Base-by-base conservation (phyloP, 2,329 filamentous ascomycete species). In the Intubia oerlemansii region DNA sequence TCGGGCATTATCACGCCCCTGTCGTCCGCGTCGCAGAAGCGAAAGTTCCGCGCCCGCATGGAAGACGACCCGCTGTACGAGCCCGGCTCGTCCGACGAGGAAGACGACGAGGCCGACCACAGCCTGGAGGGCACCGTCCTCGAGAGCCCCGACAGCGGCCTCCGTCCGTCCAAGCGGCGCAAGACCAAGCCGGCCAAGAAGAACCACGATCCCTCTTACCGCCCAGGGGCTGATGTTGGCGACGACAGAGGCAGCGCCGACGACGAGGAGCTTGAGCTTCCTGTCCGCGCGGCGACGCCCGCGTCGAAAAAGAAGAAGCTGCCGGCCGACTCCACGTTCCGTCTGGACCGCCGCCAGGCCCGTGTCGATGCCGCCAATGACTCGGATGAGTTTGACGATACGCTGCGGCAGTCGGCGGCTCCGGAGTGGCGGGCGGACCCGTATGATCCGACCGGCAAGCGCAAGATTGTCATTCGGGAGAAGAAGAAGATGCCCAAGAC, bases 391-490 rank as follows among this genome's bases (percentile, higher is more conserved):
- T 19, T 19, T 19, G 25, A 27, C 25, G 25, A 27, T 6, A 17
- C 19, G 25, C n/a, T 27, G 25, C 25, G 25, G 4, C 25, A 17
- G 10, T 27, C 27, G 13, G 27, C 27, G 9, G 27, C 19, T 6
- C 27, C 27, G 7, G 27, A 28, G 27, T 28, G 19, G 19, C 18
- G 22, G 11, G 12, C 10, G 19, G 27, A 23, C 27, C 27, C 27
- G 19, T 22, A 18, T 3, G 27, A 28, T 11, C 27, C 27, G 27
- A 20, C 27, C 6, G 27, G 27, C 2, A 28, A 28, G 19, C 27
- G 27, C 18, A 28, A 28, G 27, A 18, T 18, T 5, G 19, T 28
- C 10, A 21, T 28, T 14, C 27, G 27, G 5, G 27, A 28, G 26
- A 22, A 21, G 27, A 10, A n/a, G n/a, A n/a, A n/a, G n/a, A n/a